Evolutionary conservation across 345 rosid genomes (phyloP).

Genomic region (Leavenworthia alabamica): DNA sequence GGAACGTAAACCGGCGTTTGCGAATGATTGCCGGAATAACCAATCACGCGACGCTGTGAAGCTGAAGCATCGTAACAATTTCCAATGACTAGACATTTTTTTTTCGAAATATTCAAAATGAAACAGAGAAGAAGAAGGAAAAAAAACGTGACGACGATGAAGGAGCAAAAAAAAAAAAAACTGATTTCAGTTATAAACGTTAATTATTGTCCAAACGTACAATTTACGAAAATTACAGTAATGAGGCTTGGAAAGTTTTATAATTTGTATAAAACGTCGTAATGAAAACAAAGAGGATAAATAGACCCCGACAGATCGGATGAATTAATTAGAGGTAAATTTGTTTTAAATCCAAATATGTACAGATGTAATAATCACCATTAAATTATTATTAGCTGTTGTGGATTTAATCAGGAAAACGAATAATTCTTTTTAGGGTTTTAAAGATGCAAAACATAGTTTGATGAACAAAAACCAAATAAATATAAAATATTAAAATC

Average conservation of each 20-base stretch:
- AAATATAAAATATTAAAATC: neutral
- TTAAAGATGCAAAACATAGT: neutral
- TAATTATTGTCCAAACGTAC: neutral
- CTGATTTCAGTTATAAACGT: slow-evolving; percentile 9
- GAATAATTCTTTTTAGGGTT: neutral
- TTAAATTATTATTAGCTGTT: neutral
- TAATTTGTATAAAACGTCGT: neutral
- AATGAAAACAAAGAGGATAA: neutral
- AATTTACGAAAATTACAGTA: neutral
- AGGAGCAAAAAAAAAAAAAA: neutral
- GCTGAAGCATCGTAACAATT: slow-evolving; percentile 47
- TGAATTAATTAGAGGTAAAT: neutral
- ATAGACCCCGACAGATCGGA: neutral
- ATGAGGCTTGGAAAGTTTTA: neutral
- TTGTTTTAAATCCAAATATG: neutral
- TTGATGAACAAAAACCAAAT: neutral
- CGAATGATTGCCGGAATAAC: slow-evolving; percentile 49
- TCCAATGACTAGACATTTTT: slow-evolving; percentile 16
- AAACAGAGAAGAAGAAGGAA: neutral
- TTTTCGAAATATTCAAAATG: neutral
- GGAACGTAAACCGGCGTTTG: slow-evolving; percentile 51
- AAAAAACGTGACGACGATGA: neutral
- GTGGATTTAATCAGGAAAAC: neutral
- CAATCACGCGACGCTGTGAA: slow-evolving; percentile 58
- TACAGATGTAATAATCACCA: slow-evolving; percentile 14